These are phyloP conservation scores for Leccinum rimulosum DNA, from an alignment of 768 basidiomycete species.

Conservation along the genomic window DNA sequence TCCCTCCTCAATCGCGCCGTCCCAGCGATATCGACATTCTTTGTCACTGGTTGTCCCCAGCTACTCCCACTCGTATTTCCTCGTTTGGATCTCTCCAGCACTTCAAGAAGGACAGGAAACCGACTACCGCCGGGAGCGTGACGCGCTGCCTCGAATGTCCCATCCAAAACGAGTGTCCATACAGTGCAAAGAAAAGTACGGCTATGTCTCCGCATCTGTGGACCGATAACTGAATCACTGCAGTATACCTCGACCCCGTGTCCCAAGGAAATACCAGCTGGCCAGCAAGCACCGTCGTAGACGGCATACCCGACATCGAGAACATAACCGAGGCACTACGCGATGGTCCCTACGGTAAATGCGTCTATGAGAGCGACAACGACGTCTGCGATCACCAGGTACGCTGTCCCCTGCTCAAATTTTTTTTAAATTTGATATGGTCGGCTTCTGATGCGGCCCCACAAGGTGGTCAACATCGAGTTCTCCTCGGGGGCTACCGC, in stretches of 20 bases:
- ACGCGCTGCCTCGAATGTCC: constrained; percentile 78
- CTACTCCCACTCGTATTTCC: constrained; percentile 64
- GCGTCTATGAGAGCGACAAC: constrained; percentile 83
- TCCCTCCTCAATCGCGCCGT: background rate
- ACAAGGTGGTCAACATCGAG: constrained; percentile 79
- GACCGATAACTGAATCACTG: background rate
- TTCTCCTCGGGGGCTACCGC: constrained; percentile 79
- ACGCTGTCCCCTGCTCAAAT: background rate
- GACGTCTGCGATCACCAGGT: constrained; percentile 88
- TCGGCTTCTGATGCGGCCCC: background rate
- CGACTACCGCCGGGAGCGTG: constrained; percentile 60
- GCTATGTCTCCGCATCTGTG: background rate
- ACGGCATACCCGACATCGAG: constrained; percentile 85
- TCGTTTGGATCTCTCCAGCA: constrained; percentile 87
- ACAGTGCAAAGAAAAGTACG: constrained; percentile 84
- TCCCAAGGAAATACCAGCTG: constrained; percentile 45
- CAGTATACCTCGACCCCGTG: constrained; percentile 84
- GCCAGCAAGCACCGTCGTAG: constrained; percentile 69
- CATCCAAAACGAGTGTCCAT: constrained; percentile 69
- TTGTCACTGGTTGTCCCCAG: constrained; percentile 72
- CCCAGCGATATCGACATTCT: constrained; percentile 81
- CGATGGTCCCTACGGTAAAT: constrained; percentile 70
- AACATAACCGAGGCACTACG: constrained; percentile 73
- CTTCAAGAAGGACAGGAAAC: constrained; percentile 74
- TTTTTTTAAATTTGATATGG: background rate